Conservation (phyloP, 352 stramenopile species). For the Phytophthora cactorum region DNA sequence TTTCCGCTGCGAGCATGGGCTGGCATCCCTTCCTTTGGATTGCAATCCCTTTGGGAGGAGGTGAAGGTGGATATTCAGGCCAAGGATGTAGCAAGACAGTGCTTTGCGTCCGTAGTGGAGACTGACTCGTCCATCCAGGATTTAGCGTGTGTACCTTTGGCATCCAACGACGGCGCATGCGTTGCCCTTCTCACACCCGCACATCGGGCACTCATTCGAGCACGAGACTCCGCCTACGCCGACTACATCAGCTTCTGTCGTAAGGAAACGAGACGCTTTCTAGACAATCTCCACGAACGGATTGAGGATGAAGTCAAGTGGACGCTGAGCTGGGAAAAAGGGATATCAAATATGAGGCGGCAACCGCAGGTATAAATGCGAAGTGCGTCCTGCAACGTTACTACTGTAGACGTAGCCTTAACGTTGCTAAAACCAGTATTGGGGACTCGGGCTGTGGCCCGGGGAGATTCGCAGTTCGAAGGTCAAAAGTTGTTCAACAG, state of each 20-base stretch:
- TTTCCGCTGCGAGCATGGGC: constrained; percentile 61
- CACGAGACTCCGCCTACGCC: constrained; percentile 50
- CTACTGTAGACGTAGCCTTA: too few relatives aligned
- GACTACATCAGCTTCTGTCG: constrained; percentile 42
- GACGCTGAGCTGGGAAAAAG: constrained; percentile 52
- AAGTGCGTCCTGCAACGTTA: too few relatives aligned
- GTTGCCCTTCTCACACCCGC: constrained; percentile 61
- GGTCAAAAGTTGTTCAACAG: too few relatives aligned
- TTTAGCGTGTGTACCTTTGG: constrained; percentile 20
- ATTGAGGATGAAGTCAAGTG: constrained; percentile 69
- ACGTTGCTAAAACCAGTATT: too few relatives aligned
- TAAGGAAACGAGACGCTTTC: constrained; percentile 20
- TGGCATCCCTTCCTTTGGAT: constrained; percentile 52
- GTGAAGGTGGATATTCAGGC: constrained; percentile 29
- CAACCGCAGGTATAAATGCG: too few relatives aligned
- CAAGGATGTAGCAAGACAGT: constrained; percentile 16
- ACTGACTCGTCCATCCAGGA: constrained; percentile 30
- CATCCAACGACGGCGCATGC: constrained; percentile 42
- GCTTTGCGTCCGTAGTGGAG: constrained; percentile 6
- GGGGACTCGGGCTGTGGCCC: too few relatives aligned
- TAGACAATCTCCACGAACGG: constrained; percentile 44
- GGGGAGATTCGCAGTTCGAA: too few relatives aligned
- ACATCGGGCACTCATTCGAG: constrained; percentile 58
- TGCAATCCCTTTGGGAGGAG: constrained; percentile 35
- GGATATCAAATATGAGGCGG: constrained; percentile 25